A percentile compares a stretch with the other conserved stretches of the same genome.
Conservation (phyloP, 352 stramenopile genomes). For the Phytopythium boreale region DNA sequence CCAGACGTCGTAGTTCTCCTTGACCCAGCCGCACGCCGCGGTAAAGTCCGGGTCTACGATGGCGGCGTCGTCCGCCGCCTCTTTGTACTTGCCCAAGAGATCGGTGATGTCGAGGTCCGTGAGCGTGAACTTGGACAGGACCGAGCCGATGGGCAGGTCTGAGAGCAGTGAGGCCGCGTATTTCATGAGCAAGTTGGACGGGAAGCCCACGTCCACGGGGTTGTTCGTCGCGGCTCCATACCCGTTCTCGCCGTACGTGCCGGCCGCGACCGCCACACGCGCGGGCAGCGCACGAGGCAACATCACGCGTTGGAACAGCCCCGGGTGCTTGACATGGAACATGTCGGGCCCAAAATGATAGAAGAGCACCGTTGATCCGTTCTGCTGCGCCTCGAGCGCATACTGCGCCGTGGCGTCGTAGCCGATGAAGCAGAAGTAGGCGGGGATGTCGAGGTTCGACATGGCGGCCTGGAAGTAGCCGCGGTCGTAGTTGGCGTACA, state of each 20-base stretch:
- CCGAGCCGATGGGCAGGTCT: constrained; percentile 11
- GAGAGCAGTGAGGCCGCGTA: constrained; percentile 5
- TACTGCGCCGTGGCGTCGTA: constrained; percentile 35
- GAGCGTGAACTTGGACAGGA: constrained; percentile 35
- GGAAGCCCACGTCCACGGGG: constrained; percentile 39
- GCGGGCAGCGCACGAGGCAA: constrained; percentile 30
- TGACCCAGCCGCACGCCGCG: constrained; percentile 47
- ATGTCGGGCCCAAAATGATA: constrained; percentile 53
- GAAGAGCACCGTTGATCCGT: constrained; percentile 34
- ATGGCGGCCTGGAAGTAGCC: constrained; percentile 45
- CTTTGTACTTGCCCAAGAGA: constrained; percentile 27
- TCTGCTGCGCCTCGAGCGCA: constrained; percentile 22
- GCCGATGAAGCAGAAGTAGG: constrained; percentile 66
- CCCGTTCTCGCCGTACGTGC: constrained; percentile 42
- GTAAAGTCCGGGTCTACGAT: constrained; percentile 30
- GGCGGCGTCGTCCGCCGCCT: neutral
- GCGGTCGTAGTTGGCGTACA: constrained; percentile 37
- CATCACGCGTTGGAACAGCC: constrained; percentile 39
- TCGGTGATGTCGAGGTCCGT: constrained; percentile 35
- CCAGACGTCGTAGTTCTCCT: constrained; percentile 48
- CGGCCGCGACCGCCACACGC: constrained; percentile 25
- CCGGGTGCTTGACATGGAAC: constrained; percentile 35
- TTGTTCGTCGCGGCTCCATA: constrained; percentile 46
- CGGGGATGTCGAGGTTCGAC: constrained; percentile 42
- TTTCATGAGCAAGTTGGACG: constrained; percentile 26